Base-by-base conservation (phyloP, 345 rosid species). In the Lumnitzera racemosa region DNA sequence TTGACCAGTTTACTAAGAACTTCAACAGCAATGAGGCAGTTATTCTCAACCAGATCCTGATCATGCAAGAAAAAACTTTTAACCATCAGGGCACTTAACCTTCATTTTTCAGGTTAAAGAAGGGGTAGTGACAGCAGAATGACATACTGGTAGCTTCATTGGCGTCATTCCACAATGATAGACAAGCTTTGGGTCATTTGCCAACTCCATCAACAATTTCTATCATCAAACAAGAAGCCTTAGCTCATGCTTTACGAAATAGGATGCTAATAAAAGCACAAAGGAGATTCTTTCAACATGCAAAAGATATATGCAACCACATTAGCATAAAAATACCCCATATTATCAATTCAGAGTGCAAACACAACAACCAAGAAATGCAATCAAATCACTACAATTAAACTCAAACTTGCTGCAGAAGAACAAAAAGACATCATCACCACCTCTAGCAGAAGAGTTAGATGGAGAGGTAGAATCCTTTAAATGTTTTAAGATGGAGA, bases 21-120 rank as follows among this genome's bases (percentile, higher is more conserved):
- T 58, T 90, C 97, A 64, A 90, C 95, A 29, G 95, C 97, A 76
- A 90, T 88, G 15, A 86, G 80, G 47, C 96, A 95, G 77, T 94
- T 94, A 78, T 88, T 85, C 65, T 94, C 97, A 71, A 94, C 97
- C 79, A 94, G 77, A 70, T 88, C 97, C 99, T 94, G 80, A 55
- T 36, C 65, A 43, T 70, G 72, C 58, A 78, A 60, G 61, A 70
- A 41, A 67, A 46, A 47, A 49, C 59, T 53, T 53, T 55, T 66
- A 14, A 55, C 62, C 57, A 67, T 60, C 70, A 61, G 53, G 64
- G 67, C 49, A 70, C 13, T 27, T 63, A 25, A 43, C 47, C 53
- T 49, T 46, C 27, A 24, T 23, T 48, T 41, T 11, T 49, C 27
- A 13, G 47, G n/a, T 15, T 43, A 23, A 49, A 63, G 24, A 16